Base-by-base conservation (phyloP, 805 yeast species). In the Kuraishia borneana region DNA sequence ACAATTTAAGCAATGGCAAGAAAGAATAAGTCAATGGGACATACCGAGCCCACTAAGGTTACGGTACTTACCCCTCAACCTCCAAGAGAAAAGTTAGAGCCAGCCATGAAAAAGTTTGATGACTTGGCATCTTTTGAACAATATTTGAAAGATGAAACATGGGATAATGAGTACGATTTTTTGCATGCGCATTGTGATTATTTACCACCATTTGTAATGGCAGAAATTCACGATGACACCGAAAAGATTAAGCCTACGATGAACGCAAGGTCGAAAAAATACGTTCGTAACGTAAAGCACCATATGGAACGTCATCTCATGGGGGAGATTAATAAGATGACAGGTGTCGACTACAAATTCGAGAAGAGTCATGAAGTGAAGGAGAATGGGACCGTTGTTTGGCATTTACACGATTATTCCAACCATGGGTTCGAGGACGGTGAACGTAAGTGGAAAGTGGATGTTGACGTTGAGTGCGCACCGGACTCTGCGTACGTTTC, bases 81-180 rank as follows among this genome's bases (percentile, higher is more conserved):
- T 8, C 8, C 9, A 25, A 16, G 34, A 6, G 17, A 13, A 7
- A 14, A 10, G 16, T 9, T 23, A 6, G 34, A 26, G 8, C 53
- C 54, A 7, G 42, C 46, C 12, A 29, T 46, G 27, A 45, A 41
- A 32, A 42, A 37, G 22, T 79, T 79, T 55, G 85, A 79, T 31
- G 81, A 74, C 41, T 54, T 79, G 39, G 53, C 57, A 16, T 60
- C 73, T 13, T 79, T 79, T 49, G 82, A 75, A 46, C 63, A 66
- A 18, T 78, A 60, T 51, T 56, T 78, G 38, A 66, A 74, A 43
- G 82, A 76, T 47, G 85, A 77, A 46, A 84, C 79, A 30, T 78
- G 83, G 69, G 88, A 80, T 53, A 76, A 79, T 41, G 88, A 81
- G 39, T 76, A 70, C 44, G 83, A 75, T 49, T 69, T 75, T 45